These are phyloP conservation scores for Trypanosoma vivax DNA, from an alignment of 208 protist species.

Conservation along the genomic window DNA sequence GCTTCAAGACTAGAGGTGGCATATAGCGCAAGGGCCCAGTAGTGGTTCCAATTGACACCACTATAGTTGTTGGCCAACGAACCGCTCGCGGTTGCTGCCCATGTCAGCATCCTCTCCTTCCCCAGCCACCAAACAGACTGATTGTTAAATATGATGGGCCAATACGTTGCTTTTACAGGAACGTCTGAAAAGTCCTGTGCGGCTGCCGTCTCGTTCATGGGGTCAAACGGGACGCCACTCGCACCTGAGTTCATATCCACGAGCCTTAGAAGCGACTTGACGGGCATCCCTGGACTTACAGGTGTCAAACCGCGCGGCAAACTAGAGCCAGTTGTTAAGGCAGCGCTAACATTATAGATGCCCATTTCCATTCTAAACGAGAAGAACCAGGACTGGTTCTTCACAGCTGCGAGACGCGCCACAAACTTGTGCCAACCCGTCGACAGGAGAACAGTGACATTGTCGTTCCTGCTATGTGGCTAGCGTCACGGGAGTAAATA, in stretches of 20 bases:
- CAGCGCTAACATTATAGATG: conserved; percentile 2
- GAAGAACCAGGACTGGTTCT: conserved; percentile 5
- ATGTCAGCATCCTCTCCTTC: not conserved
- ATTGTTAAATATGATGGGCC: not conserved
- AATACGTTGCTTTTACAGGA: not conserved
- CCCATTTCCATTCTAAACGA: conserved; percentile 1
- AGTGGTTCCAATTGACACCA: conserved; percentile 7
- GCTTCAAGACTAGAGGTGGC: not conserved
- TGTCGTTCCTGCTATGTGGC: not conserved
- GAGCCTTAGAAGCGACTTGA: conserved; percentile 2
- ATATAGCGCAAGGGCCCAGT: conserved; percentile 11
- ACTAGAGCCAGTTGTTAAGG: not conserved
- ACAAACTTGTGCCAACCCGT: conserved; percentile 9
- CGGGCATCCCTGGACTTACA: not conserved
- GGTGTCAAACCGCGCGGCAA: not conserved
- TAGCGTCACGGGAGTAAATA: not conserved
- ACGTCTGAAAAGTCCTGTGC: not conserved
- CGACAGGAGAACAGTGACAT: conserved; percentile 4
- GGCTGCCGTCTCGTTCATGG: not conserved
- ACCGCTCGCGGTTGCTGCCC: conserved; percentile 1
- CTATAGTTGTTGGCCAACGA: not conserved
- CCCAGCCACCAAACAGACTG: conserved; percentile 2
- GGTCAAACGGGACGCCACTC: conserved; percentile 12
- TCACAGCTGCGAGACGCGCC: conserved; percentile 1
- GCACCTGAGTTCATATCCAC: not conserved